Base-by-base conservation (phyloP, 75 land plant genomes). In the Pinus albicaulis region DNA sequence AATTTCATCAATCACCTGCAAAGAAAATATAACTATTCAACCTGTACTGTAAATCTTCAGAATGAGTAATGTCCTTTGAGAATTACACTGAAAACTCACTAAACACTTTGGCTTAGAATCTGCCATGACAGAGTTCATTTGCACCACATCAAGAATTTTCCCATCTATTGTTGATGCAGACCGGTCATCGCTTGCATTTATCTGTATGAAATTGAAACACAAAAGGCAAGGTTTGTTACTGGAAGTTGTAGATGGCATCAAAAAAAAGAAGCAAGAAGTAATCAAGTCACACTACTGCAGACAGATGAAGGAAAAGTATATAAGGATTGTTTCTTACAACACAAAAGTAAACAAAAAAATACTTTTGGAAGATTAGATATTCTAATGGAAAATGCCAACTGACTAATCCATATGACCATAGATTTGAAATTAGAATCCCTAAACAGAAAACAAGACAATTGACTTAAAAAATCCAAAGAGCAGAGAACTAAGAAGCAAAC, bases 161-260 rank as follows among this genome's bases (percentile, higher is more conserved):
- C 83, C 74, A 80, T 95, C 97, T 71, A 98, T 80, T 13, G 86
- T 81, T 72, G 99, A 84, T 16, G 92, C 79, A 66, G 91, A 85
- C n/a, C 99, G 91, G 74, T 98, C 98, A 87, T 98, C 99, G 83
- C 99, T 98, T 60, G 99, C 99, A 87, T 98, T 98, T 64, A 98
- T 91, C 99, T 98, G 82, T 38, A 74, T 2, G 58, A 72, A 55
- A 26, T 20, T 31, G 55, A 20, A 61, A 74, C 12, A 48, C 14
- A 68, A 19, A 41, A 68, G 1, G 53, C 11, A 48, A 48, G 11
- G 53, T 48, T 48, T 12, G 4, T 23, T 15, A 23, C 65, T 62
- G 65, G 7, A 68, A 41, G 23, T 6, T 41, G 20, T 8, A 68
- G 10, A 7, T 20, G 48, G 41, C 24, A 68, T n/a, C 71, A 23